Evolutionary conservation across 352 stramenopile genomes (phyloP).

Genomic region (Peronospora farinosa): DNA sequence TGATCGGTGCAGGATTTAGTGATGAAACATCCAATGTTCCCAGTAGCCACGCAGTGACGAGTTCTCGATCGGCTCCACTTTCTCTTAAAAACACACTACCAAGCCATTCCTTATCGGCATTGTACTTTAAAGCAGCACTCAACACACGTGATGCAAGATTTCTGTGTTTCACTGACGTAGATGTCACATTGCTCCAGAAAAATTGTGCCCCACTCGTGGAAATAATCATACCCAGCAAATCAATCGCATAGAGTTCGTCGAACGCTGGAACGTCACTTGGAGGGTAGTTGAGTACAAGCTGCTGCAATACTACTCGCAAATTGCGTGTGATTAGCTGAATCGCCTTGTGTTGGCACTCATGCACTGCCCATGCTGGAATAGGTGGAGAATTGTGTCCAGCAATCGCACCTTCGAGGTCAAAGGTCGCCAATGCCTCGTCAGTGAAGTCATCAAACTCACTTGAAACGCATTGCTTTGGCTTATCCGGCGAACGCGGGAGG

Average conservation of each 20-base stretch:
- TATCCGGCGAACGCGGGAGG: slow-evolving; percentile 28
- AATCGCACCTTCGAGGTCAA: slow-evolving; percentile 37
- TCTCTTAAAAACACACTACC: slow-evolving; percentile 56
- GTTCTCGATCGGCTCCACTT: slow-evolving; percentile 42
- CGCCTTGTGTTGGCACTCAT: slow-evolving; percentile 23
- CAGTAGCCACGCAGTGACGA: slow-evolving; percentile 56
- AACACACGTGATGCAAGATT: slow-evolving; percentile 58
- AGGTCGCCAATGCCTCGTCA: slow-evolving; percentile 24
- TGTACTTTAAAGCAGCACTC: slow-evolving; percentile 50
- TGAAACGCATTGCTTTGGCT: slow-evolving; percentile 23
- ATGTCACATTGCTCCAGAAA: slow-evolving; percentile 45
- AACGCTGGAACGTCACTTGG: slow-evolving; percentile 22
- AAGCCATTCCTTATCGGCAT: slow-evolving; percentile 59
- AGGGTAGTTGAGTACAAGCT: slow-evolving; percentile 52
- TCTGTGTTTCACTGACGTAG: slow-evolving; percentile 33
- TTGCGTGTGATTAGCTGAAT: slow-evolving; percentile 29
- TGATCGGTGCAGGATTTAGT: slow-evolving; percentile 17
- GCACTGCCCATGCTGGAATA: slow-evolving; percentile 17
- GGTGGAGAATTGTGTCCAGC: background rate
- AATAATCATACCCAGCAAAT: slow-evolving; percentile 58
- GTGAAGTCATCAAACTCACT: slow-evolving; percentile 56
- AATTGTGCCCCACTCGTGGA: slow-evolving; percentile 56
- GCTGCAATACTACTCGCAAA: slow-evolving; percentile 43
- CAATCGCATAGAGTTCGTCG: slow-evolving; percentile 58
- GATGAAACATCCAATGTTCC: slow-evolving; percentile 52